phyloP scores from a whole-genome alignment of 2,329 filamentous ascomycete genomes.

The Penicillium sumatraense region DNA sequence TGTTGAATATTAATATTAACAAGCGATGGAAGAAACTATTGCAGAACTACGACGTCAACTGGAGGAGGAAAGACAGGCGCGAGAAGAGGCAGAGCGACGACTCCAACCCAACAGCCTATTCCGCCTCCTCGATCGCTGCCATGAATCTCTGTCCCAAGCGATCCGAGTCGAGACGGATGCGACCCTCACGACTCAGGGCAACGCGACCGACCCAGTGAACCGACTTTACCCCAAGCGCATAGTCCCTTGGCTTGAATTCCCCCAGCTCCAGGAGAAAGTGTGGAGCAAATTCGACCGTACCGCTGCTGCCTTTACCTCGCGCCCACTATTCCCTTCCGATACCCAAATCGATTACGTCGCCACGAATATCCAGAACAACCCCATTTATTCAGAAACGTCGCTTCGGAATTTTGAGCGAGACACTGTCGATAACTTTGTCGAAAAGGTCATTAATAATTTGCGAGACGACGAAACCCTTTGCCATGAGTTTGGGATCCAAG shows the following conservation, averaged over 20 bases:
- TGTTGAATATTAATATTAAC: slow-evolving; percentile 1
- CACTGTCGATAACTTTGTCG: slow-evolving; percentile 30
- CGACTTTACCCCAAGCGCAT: slow-evolving; percentile 25
- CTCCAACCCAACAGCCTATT: slow-evolving; percentile 25
- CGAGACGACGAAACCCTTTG: slow-evolving; percentile 21
- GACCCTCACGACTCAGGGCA: slow-evolving; percentile 29
- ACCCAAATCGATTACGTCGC: slow-evolving; percentile 7
- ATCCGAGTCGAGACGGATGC: slow-evolving; percentile 27
- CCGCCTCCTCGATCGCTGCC: slow-evolving; percentile 27
- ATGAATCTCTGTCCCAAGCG: slow-evolving; percentile 25
- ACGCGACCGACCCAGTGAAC: slow-evolving; percentile 25
- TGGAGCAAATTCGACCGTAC: slow-evolving; percentile 25
- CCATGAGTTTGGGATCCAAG: slow-evolving; percentile 20
- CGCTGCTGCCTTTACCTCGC: slow-evolving; percentile 5
- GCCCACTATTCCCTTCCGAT: slow-evolving; percentile 8
- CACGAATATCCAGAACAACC: slow-evolving; percentile 17
- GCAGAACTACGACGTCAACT: slow-evolving; percentile 14
- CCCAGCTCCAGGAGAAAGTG: slow-evolving; percentile 27
- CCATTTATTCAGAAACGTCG: slow-evolving; percentile 28
- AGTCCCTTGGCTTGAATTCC: slow-evolving; percentile 29
- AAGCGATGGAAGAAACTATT: slow-evolving; percentile 11
- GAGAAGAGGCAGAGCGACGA: slow-evolving; percentile 18
- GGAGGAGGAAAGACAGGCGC: slow-evolving; percentile 15
- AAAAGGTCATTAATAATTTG: slow-evolving; percentile 22
- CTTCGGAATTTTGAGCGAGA: slow-evolving; percentile 30